A percentile compares a stretch with the other conserved stretches of the same genome.
Conservation (phyloP, 1,139 yeast species). For the Suhomyces wounanorum region DNA sequence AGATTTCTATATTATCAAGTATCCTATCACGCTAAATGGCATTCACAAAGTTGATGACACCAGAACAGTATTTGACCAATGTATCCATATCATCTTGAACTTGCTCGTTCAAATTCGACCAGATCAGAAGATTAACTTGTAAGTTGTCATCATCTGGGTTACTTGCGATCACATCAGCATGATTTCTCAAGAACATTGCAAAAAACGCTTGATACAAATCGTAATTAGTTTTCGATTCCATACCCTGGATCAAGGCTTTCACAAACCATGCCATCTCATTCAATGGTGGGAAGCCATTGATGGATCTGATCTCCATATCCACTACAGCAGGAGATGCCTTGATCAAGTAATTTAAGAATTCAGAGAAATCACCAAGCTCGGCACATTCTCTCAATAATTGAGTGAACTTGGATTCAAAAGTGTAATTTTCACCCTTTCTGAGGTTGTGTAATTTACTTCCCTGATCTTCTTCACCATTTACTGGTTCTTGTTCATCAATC, state of each 20-base stretch:
- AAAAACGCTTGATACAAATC: conserved; percentile 80
- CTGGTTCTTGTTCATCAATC: conserved; percentile 20
- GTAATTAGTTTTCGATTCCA: conserved; percentile 57
- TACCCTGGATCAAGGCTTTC: conserved; percentile 62
- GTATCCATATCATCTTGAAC: conserved; percentile 60
- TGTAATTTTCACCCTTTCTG: conserved; percentile 23
- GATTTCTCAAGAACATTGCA: conserved; percentile 70
- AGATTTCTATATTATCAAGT: not conserved
- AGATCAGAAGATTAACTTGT: conserved; percentile 46
- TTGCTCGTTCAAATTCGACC: conserved; percentile 48
- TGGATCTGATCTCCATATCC: conserved; percentile 84
- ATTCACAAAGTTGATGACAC: conserved; percentile 68
- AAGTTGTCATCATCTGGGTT: conserved; percentile 41
- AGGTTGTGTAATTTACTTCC: conserved; percentile 31
- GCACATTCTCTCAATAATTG: conserved; percentile 57
- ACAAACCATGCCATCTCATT: conserved; percentile 68
- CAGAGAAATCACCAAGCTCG: conserved; percentile 39
- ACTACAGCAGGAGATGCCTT: conserved; percentile 72
- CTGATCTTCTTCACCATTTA: conserved; percentile 19
- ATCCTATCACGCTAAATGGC: conserved; percentile 26
- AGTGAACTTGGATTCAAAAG: conserved; percentile 79
- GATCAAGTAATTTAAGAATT: conserved; percentile 59
- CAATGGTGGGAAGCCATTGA: conserved; percentile 64
- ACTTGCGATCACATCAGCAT: conserved; percentile 76
- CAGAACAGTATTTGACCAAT: conserved; percentile 78